Evolutionary conservation across 2,329 filamentous ascomycete species (phyloP).

Genomic region (Sarocladiaceae sp.): DNA sequence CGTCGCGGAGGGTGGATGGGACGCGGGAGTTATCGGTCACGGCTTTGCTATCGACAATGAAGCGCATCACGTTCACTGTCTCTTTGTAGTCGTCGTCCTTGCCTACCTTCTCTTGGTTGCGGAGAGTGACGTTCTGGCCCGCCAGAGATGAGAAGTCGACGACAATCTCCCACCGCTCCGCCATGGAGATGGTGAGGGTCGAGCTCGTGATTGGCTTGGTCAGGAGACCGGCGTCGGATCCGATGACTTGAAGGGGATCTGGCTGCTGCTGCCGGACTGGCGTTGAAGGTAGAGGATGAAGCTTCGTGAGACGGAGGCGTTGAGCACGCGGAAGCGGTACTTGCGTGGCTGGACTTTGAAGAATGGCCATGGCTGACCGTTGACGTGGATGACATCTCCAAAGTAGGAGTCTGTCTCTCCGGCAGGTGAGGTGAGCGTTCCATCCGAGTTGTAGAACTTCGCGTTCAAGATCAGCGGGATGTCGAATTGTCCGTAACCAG

Average conservation of each 20-base stretch:
- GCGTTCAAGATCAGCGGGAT: slow-evolving; percentile 45
- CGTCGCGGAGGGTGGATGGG: slow-evolving; percentile 27
- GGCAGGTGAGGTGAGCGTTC: slow-evolving; percentile 41
- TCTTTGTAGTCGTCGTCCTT: slow-evolving; percentile 45
- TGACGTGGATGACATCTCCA: slow-evolving; percentile 55
- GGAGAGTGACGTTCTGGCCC: slow-evolving; percentile 42
- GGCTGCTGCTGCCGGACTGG: slow-evolving; percentile 21
- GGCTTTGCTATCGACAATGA: slow-evolving; percentile 37
- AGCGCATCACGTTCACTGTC: slow-evolving; percentile 49
- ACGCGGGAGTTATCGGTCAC: slow-evolving; percentile 32
- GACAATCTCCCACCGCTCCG: slow-evolving; percentile 54
- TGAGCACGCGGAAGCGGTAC: slow-evolving; percentile 52
- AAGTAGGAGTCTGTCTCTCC: slow-evolving; percentile 43
- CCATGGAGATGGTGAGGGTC: slow-evolving; percentile 45
- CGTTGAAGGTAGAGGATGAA: slow-evolving; percentile 43
- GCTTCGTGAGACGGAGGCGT: slow-evolving; percentile 42
- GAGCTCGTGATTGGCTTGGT: slow-evolving; percentile 36
- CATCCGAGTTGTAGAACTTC: slow-evolving; percentile 48
- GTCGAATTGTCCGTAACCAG: slow-evolving; percentile 46
- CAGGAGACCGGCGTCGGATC: slow-evolving; percentile 49
- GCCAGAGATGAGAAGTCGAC: slow-evolving; percentile 48
- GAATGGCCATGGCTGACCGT: slow-evolving; percentile 56
- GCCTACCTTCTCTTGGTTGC: slow-evolving; percentile 29
- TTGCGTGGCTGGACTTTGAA: slow-evolving; percentile 56
- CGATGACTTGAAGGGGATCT: slow-evolving; percentile 49